Conservation (phyloP, 352 stramenopile genomes). For the Phytopythium vexans region DNA sequence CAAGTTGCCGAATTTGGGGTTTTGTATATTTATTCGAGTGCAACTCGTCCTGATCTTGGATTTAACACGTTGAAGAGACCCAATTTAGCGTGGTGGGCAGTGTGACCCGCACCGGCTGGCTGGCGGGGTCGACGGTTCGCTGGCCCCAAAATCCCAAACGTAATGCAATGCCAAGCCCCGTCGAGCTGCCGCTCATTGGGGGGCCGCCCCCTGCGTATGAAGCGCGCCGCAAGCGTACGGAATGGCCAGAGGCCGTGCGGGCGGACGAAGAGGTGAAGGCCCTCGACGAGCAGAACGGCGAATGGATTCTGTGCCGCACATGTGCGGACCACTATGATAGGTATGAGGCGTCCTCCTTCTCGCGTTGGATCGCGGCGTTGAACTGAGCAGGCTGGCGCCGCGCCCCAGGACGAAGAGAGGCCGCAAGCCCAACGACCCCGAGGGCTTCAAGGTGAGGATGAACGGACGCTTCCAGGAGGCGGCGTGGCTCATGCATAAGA, state of each 20-base stretch:
- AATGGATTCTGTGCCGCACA: constrained; percentile 66
- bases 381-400: not conserved
- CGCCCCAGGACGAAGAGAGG: constrained; percentile 39
- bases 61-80: too few relatives aligned
- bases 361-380: not conserved
- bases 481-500: constrained; percentile 71
- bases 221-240: constrained; percentile 38
- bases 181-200: constrained; percentile 10
- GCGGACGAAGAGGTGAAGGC: constrained; percentile 48
- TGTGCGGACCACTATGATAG: constrained; percentile 54
- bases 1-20: too few relatives aligned
- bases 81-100: too few relatives aligned
- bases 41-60: too few relatives aligned
- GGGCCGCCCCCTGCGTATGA: constrained; percentile 23
- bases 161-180: constrained; percentile 8
- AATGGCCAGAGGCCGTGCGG: constrained; percentile 53
- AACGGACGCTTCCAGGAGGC: constrained; percentile 61
- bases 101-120: too few relatives aligned
- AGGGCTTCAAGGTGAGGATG: constrained; percentile 74
- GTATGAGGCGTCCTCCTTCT: constrained; percentile 15
- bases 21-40: too few relatives aligned
- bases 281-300: constrained; percentile 51
- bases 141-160: not conserved
- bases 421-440: constrained; percentile 56
- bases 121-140: not conserved